Conservation (phyloP, 768 basidiomycete genomes). For the Tylopilus rubrobrunneus region DNA sequence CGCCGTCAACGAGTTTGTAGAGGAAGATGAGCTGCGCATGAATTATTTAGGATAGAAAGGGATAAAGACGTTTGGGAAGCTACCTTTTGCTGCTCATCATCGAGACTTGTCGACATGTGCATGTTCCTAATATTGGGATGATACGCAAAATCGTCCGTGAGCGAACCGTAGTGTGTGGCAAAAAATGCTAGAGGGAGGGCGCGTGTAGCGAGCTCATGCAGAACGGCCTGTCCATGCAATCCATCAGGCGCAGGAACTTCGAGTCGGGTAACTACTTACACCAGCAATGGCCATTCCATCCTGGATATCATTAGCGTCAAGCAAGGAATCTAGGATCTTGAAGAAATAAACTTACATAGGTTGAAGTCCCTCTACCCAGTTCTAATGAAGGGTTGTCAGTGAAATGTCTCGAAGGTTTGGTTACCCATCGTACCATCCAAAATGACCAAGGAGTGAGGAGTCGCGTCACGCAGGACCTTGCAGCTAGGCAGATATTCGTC, state of each 20-base stretch:
- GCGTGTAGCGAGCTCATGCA: constrained; percentile 92
- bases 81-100: constrained; percentile 88
- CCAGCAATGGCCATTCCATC: constrained; percentile 99
- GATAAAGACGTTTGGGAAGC: constrained; percentile 8
- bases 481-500: constrained; percentile 47
- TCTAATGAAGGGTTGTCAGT: constrained; percentile 45
- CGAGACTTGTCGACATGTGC: constrained; percentile 94
- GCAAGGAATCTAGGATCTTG: background rate
- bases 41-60: background rate
- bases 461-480: constrained; percentile 91
- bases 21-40: constrained; percentile 76
- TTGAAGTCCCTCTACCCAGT: constrained; percentile 93
- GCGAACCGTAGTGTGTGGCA: constrained; percentile 94
- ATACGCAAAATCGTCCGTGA: constrained; percentile 91
- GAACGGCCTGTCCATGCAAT: constrained; percentile 58
- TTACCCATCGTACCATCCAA: constrained; percentile 66
- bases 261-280: constrained; percentile 36
- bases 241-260: constrained; percentile 2
- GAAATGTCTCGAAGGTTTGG: background rate
- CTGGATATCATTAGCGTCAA: constrained; percentile 33
- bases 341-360: constrained; percentile 55
- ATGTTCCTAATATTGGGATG: constrained; percentile 92
- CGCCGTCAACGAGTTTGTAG: constrained; percentile 88
- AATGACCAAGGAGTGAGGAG: constrained; percentile 91
- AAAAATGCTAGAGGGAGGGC: constrained; percentile 92